Conservation (phyloP, 495 filamentous ascomycete species). For the Penicillium mononematosum region DNA sequence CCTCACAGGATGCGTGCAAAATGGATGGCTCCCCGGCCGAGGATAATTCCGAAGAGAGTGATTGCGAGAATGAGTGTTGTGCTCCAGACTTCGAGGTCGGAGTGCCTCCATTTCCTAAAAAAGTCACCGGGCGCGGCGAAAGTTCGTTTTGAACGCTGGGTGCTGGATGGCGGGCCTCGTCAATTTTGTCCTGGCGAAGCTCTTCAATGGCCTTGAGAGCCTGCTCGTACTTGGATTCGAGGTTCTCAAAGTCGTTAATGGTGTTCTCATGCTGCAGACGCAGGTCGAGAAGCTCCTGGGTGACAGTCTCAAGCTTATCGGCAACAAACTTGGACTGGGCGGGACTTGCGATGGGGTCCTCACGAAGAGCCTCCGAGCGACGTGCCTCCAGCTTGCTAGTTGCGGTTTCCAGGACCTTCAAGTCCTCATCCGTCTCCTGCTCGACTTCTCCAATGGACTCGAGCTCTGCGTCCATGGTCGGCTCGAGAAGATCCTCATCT, state of each 20-base stretch:
- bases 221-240: constrained; percentile 88
- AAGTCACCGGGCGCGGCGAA: constrained; percentile 73
- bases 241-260: constrained; percentile 73
- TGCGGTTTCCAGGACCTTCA: constrained; percentile 34
- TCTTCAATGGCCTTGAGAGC: constrained; percentile 77
- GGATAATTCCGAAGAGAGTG: constrained; percentile 94
- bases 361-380: constrained; percentile 18
- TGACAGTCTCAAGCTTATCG: constrained; percentile 90
- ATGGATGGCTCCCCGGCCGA: constrained; percentile 82
- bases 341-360: constrained; percentile 57
- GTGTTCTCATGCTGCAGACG: constrained; percentile 86
- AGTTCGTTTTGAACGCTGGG: constrained; percentile 45
- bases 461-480: constrained; percentile 50
- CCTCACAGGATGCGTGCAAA: constrained; percentile 61
- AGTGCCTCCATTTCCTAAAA: constrained; percentile 82
- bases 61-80: constrained; percentile 85
- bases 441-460: constrained; percentile 27
- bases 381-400: constrained; percentile 32
- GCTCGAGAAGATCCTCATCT: constrained; percentile 51
- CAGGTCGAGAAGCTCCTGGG: constrained; percentile 88
- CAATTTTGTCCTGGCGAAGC: constrained; percentile 74
- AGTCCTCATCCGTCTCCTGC: constrained; percentile 22
- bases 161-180: constrained; percentile 72
- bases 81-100: constrained; percentile 68
- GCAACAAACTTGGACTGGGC: constrained; percentile 82